Evolutionary conservation across 1,284 basidiomycete genomes (phyloP).

Genomic region (Leucoagaricus sp.): DNA sequence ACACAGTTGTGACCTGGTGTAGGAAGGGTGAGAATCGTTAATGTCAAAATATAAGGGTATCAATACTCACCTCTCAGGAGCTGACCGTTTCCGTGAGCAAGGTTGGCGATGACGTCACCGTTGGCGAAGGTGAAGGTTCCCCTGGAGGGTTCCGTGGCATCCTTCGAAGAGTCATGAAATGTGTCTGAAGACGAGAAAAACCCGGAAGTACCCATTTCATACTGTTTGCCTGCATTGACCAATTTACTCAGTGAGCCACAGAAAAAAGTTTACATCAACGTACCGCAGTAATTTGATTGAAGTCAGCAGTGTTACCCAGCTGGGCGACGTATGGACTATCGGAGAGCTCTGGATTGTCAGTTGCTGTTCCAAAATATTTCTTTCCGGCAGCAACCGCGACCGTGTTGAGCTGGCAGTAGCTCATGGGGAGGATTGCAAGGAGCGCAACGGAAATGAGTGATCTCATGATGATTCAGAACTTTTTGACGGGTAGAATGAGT

Average conservation of each 20-base stretch:
- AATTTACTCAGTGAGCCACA: background rate
- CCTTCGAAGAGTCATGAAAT: constrained; percentile 3
- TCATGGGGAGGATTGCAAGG: background rate
- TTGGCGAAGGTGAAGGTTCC: constrained; percentile 29
- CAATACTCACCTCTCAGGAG: constrained; percentile 34
- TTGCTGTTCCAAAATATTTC: constrained; percentile 61
- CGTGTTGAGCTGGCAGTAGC: constrained; percentile 30
- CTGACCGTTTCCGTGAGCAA: constrained; percentile 41
- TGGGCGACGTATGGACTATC: constrained; percentile 44
- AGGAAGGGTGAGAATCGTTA: background rate
- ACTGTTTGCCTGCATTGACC: constrained; percentile 15
- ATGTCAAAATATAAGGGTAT: background rate
- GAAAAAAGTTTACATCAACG: background rate
- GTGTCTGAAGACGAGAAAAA: background rate
- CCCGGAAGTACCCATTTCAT: constrained; percentile 20
- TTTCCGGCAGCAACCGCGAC: constrained; percentile 51
- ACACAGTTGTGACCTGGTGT: constrained; percentile 46
- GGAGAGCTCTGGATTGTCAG: constrained; percentile 54
- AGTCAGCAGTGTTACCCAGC: constrained; percentile 44
- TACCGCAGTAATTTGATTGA: constrained; percentile 52
- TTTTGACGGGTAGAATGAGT: background rate
- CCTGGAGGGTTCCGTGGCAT: constrained; percentile 21
- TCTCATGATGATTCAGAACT: background rate
- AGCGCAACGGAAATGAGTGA: background rate
- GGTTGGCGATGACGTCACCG: constrained; percentile 26